Evolutionary conservation across 768 basidiomycete species (phyloP).

Genomic region (Rhodotorula diobovata): DNA sequence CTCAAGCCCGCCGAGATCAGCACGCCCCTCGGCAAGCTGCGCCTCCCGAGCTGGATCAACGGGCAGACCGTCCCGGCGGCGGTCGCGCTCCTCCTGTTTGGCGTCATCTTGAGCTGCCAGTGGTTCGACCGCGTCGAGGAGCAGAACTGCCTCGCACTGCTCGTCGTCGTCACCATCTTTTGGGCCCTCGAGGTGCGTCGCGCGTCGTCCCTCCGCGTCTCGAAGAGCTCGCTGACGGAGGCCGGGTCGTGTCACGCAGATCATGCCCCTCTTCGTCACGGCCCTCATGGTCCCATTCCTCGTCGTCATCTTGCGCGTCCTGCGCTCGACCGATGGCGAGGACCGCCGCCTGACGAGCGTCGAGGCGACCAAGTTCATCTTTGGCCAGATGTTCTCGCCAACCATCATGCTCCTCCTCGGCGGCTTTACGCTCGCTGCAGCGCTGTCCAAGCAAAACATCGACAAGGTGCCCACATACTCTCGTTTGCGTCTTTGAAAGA

Average conservation of each 20-base stretch:
- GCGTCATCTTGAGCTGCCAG: constrained; percentile 59
- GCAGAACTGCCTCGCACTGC: constrained; percentile 82
- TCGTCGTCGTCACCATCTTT: constrained; percentile 81
- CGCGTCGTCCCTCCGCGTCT: neutral
- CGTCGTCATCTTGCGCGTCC: constrained; percentile 75
- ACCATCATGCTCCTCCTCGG: constrained; percentile 86
- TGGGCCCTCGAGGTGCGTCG: constrained; percentile 91
- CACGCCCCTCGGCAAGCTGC: constrained; percentile 65
- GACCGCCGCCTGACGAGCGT: constrained; percentile 55
- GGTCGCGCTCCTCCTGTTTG: constrained; percentile 59
- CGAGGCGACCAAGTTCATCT: constrained; percentile 85
- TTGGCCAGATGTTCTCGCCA: constrained; percentile 92
- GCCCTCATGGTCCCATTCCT: constrained; percentile 83
- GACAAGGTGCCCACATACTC: no score
- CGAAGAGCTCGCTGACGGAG: neutral
- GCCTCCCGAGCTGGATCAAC: constrained; percentile 54
- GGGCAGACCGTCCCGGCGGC: constrained; percentile 43
- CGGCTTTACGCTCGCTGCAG: constrained; percentile 95
- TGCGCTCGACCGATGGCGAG: constrained; percentile 58
- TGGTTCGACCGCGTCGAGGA: constrained; percentile 64
- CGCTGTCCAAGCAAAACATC: constrained; percentile 89
- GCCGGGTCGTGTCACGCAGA: constrained; percentile 51
- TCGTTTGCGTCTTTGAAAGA: no score
- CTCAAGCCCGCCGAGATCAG: constrained; percentile 53
- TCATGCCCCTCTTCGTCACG: constrained; percentile 96